Conservation (phyloP, 495 filamentous ascomycete genomes). For the Lophiotrema nucula region DNA sequence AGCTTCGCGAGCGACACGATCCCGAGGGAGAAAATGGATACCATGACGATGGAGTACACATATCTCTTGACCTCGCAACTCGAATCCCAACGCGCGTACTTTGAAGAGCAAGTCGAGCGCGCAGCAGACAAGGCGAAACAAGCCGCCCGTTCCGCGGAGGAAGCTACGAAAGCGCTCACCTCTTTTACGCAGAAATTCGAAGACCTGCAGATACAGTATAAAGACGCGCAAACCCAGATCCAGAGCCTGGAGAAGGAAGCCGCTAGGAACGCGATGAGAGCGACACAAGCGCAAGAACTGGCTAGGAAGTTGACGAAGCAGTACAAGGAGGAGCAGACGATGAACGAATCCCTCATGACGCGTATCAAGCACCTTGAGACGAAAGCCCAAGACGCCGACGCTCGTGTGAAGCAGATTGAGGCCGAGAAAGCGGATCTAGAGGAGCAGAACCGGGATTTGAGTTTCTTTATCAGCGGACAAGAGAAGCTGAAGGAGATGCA, state of each 20-base stretch:
- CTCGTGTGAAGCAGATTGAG: constrained; percentile 55
- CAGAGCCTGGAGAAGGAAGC: constrained; percentile 68
- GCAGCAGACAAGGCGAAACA: constrained; percentile 86
- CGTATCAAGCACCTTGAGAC: constrained; percentile 64
- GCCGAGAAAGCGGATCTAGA: constrained; percentile 62
- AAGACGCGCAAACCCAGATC: constrained; percentile 56
- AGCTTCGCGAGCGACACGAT: constrained; percentile 64
- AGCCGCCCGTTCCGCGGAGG: constrained; percentile 64
- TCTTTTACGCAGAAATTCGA: constrained; percentile 52
- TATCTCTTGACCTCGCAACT: constrained; percentile 88
- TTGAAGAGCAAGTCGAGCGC: constrained; percentile 88
- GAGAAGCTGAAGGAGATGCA: constrained; percentile 74
- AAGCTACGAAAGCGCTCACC: constrained; percentile 56
- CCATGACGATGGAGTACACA: constrained; percentile 89
- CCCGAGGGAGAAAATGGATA: constrained; percentile 86
- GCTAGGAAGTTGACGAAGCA: constrained; percentile 73
- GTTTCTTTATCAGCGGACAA: constrained; percentile 81
- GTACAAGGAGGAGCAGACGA: constrained; percentile 83
- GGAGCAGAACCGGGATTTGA: constrained; percentile 87
- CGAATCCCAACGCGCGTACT: constrained; percentile 88
- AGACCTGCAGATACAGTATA: constrained; percentile 56
- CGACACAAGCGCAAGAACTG: constrained; percentile 68
- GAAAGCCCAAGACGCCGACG: constrained; percentile 40
- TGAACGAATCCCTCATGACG: constrained; percentile 75
- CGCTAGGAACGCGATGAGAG: constrained; percentile 63